Conservation (phyloP, 768 basidiomycete species). For the Boletales sp. region DNA sequence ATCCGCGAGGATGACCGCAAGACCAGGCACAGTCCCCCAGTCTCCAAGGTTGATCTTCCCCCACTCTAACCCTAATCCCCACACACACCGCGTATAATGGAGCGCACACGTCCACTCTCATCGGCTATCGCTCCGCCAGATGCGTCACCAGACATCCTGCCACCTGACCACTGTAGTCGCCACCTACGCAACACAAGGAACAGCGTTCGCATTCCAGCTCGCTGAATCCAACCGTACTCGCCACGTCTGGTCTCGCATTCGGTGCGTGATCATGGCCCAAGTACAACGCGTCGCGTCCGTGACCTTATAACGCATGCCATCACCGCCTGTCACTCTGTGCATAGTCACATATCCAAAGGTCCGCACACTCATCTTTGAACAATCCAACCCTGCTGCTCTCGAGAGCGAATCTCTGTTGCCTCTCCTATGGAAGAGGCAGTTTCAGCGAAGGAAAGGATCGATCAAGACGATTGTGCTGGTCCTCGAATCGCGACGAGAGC, state of each 20-base stretch:
- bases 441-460: conserved; percentile 27
- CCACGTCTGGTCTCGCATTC: conserved; percentile 22
- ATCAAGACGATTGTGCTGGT: conserved; percentile 7
- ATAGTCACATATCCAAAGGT: conserved; percentile 8
- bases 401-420: conserved; percentile 60
- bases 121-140: conserved; percentile 35
- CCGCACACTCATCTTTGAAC: conserved; percentile 18
- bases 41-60: conserved; percentile 45
- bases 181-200: conserved; percentile 1
- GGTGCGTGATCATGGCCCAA: conserved; percentile 32
- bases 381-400: conserved; percentile 34
- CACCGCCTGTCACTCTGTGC: conserved; percentile 19
- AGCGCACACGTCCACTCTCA: conserved; percentile 31
- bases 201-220: conserved; percentile 25
- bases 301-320: conserved; percentile 9
- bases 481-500: conserved; percentile 13
- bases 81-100: conserved; percentile 22
- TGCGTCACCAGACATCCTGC: conserved; percentile 20
- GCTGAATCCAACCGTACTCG: conserved; percentile 21
- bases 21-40: conserved; percentile 24
- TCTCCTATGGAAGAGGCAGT: conserved; percentile 43
- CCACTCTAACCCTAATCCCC: conserved; percentile 30
- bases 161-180: conserved; percentile 24
- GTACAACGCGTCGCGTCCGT: conserved; percentile 19
- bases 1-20: conserved; percentile 11